A percentile compares a stretch with the other conserved stretches of the same genome.
Evolutionary conservation across 306 rosid species (phyloP).

Genomic region (Boehmeria nivea): DNA sequence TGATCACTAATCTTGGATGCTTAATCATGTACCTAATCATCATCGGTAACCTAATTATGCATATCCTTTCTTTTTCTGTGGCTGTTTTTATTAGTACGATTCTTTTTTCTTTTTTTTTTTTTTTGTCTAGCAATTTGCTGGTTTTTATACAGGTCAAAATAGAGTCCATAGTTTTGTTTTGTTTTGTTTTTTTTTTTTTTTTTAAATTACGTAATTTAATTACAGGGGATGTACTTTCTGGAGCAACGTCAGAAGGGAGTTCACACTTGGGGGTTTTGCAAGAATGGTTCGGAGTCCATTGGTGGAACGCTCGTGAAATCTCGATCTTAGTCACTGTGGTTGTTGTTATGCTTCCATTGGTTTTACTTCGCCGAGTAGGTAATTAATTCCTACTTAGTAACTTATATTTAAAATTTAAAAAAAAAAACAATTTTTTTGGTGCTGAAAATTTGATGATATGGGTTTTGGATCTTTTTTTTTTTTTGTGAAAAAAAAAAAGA

Average conservation of each 20-base stretch:
- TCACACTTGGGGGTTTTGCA: constrained; percentile 81
- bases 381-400: too few species aligned
- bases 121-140: too few species aligned
- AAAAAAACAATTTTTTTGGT: too few species aligned
- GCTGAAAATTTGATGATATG: too few species aligned
- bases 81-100: neutral
- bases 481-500: constrained; percentile 34
- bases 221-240: constrained; percentile 82
- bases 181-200: too few species aligned
- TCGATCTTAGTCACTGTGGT: constrained; percentile 48
- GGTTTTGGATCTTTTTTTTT: neutral
- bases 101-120: neutral
- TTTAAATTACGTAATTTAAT: too few species aligned
- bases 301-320: constrained; percentile 90
- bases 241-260: constrained; percentile 39
- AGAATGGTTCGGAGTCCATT: constrained; percentile 87
- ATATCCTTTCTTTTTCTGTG: too few species aligned
- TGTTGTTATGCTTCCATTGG: constrained; percentile 67
- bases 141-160: too few species aligned
- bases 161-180: too few species aligned
- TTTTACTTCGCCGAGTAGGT: constrained; percentile 69
- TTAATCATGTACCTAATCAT: constrained; percentile 76
- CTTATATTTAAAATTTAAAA: too few species aligned
- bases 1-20: constrained; percentile 67
- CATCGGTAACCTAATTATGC: constrained; percentile 64